These are phyloP conservation scores for Aspergillus conjunctus DNA, from an alignment of 495 filamentous ascomycete genomes.

Conservation along the genomic window DNA sequence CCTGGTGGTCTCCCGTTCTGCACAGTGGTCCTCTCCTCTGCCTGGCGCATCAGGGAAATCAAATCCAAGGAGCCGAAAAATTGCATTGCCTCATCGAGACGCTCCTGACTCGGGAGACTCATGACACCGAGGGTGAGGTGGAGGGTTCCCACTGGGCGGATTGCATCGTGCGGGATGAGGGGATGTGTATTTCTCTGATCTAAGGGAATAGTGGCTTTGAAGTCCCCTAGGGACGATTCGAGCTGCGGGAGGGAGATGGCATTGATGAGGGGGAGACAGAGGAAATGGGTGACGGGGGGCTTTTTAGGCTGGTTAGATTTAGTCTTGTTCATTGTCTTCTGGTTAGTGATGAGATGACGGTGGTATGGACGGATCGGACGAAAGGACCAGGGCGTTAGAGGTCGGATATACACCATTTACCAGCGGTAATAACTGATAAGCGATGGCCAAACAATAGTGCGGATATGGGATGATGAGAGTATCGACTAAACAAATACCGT, in stretches of 20 bases:
- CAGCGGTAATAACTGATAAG: not conserved
- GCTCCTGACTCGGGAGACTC: constrained; percentile 61
- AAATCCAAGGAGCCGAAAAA: constrained; percentile 60
- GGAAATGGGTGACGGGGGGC: constrained; percentile 77
- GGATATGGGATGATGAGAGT: not conserved
- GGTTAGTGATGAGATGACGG: constrained; percentile 4
- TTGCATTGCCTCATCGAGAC: constrained; percentile 58
- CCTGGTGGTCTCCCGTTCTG: too few species aligned
- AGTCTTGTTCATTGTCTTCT: constrained; percentile 10
- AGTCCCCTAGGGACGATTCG: constrained; percentile 57
- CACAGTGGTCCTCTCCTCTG: constrained; percentile 18
- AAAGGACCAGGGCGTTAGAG: not conserved
- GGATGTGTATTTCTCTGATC: constrained; percentile 15
- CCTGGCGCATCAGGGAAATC: constrained; percentile 46
- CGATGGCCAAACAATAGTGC: not conserved
- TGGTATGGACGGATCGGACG: constrained; percentile 6
- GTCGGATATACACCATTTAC: not conserved
- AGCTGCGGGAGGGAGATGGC: constrained; percentile 63
- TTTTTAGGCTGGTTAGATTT: constrained; percentile 25
- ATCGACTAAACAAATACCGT: too few species aligned
- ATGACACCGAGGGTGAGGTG: constrained; percentile 90
- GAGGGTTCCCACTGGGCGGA: constrained; percentile 77
- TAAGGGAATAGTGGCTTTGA: constrained; percentile 56
- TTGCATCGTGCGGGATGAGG: constrained; percentile 57
- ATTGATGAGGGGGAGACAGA: constrained; percentile 79